Conservation (phyloP, 257 asterid species). For the Verbascum thapsus region DNA sequence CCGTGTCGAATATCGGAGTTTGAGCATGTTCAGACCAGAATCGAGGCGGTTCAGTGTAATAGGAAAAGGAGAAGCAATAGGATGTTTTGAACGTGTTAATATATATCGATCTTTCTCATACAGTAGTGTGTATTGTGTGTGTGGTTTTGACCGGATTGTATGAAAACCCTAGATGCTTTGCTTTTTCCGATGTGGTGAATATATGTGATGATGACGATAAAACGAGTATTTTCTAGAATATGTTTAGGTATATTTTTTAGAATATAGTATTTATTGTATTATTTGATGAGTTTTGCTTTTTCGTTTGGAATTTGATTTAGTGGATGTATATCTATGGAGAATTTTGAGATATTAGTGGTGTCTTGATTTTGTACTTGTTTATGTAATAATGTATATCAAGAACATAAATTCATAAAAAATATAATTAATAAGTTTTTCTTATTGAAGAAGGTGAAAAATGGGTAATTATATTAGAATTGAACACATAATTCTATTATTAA, state of each 20-base stretch:
- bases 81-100: conserved; percentile 30
- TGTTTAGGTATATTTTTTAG: neutral
- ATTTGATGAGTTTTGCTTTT: no score
- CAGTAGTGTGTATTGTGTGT: no score
- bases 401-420: no score
- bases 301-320: neutral
- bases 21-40: conserved; percentile 85
- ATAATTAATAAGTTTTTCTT: no score
- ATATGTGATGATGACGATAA: conserved; percentile 36
- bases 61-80: conserved; percentile 41
- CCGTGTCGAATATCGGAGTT: conserved; percentile 94
- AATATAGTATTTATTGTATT: neutral
- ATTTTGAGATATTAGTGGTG: neutral
- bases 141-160: no score
- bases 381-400: no score
- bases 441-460: no score
- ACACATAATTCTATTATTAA: no score
- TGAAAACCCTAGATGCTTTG: no score
- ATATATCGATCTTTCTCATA: no score
- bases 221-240: neutral
- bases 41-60: conserved; percentile 51
- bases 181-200: conserved; percentile 20
- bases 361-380: no score
- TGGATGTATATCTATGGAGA: conserved; percentile 21
- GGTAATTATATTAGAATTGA: no score